Percentiles rank a stretch among this genome's conserved stretches.
These are phyloP conservation scores for Backusella parvicylindrica DNA, from an alignment of 192 early-diverging fungal species.

Conservation along the genomic window DNA sequence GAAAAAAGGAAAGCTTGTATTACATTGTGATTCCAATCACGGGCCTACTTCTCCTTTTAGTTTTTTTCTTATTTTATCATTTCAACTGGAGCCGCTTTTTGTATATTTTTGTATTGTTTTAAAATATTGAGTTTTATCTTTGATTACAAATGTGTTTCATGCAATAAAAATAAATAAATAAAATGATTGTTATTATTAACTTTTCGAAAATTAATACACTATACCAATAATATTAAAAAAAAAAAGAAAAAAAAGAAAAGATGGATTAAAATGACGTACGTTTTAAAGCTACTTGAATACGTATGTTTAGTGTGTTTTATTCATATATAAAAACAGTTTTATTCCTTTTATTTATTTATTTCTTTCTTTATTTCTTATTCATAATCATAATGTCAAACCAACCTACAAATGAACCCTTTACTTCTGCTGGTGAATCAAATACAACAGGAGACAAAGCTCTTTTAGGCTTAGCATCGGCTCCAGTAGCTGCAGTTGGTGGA, in stretches of 20 bases:
- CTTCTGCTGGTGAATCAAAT: neutral
- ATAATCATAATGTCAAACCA: neutral
- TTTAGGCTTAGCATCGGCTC: neutral
- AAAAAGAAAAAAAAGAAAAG: too few species aligned
- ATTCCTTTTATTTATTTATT: neutral
- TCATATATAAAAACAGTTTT: neutral
- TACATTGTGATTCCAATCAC: neutral
- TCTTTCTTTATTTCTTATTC: neutral
- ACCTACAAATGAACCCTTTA: conserved; percentile 3
- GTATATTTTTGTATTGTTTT: neutral
- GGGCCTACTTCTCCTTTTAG: neutral
- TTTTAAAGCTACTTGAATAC: neutral
- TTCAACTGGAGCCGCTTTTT: neutral
- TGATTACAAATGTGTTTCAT: neutral
- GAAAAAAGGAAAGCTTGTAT: neutral
- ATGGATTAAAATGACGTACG: neutral
- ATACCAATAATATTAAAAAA: too few species aligned
- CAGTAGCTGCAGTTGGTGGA: conserved; percentile 10
- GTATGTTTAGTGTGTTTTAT: neutral
- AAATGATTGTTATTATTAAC: neutral
- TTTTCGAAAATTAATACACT: too few species aligned
- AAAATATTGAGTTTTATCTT: neutral
- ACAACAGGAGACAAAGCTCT: neutral
- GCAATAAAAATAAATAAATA: neutral
- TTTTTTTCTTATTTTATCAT: neutral